These are phyloP conservation scores for Xylariaceae sp. DNA, from an alignment of 2,329 filamentous ascomycete genomes.

Conservation along the genomic window DNA sequence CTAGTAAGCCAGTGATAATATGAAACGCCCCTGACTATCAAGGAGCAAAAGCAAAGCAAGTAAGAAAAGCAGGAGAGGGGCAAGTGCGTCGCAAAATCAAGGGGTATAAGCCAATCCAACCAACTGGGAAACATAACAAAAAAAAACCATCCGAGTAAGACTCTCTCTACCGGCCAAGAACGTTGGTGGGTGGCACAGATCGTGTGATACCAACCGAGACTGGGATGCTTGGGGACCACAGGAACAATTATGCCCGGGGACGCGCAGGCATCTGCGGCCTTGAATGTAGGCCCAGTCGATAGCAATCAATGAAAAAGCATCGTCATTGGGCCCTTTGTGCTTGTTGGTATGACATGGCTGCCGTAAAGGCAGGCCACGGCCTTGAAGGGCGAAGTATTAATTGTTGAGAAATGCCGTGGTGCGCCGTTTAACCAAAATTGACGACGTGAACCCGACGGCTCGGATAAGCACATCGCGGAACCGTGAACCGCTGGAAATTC, in stretches of 20 bases:
- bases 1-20: not conserved
- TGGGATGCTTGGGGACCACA: not conserved
- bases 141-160: not conserved
- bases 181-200: not conserved
- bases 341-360: not conserved
- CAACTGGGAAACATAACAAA: not conserved
- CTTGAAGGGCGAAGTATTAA: not conserved
- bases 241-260: not conserved
- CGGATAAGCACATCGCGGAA: conserved; percentile 7
- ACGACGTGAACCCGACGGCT: not conserved
- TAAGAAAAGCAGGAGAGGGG: not conserved
- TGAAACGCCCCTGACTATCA: no score
- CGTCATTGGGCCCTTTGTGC: not conserved
- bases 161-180: not conserved
- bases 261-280: not conserved
- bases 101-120: not conserved
- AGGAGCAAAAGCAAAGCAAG: not conserved
- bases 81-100: not conserved
- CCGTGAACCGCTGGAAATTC: not conserved
- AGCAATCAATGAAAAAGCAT: not conserved
- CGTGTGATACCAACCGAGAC: not conserved
- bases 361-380: no score
- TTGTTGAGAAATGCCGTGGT: not conserved
- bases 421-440: not conserved
- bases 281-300: not conserved